These are phyloP conservation scores for Xylona heveae DNA, from an alignment of 495 filamentous ascomycete genomes.

Conservation along the genomic window DNA sequence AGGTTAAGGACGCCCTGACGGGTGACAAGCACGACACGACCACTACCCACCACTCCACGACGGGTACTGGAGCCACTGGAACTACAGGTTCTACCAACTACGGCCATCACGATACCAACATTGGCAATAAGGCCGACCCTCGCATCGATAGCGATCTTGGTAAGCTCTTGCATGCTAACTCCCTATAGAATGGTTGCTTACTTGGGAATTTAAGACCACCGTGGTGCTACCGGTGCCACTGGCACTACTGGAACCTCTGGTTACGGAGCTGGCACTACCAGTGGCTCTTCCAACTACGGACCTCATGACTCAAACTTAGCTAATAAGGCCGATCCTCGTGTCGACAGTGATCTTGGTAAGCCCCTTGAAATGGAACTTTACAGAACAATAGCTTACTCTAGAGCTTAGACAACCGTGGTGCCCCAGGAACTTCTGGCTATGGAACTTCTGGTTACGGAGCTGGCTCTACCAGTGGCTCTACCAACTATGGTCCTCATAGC, in stretches of 20 bases:
- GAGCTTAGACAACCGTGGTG: too few species aligned
- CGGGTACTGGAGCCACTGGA: conserved; percentile 4
- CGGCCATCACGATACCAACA: conserved; percentile 20
- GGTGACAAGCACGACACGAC: conserved; percentile 11
- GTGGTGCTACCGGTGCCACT: conserved; percentile 1
- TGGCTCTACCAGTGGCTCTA: conserved; percentile 3
- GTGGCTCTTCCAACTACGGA: conserved; percentile 9
- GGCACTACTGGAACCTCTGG: conserved; percentile 3
- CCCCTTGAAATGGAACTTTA: too few species aligned
- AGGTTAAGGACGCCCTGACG: conserved; percentile 48
- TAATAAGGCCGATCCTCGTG: conserved; percentile 28
- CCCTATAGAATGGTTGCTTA: too few species aligned
- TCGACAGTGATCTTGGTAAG: conserved; percentile 23
- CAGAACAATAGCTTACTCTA: too few species aligned
- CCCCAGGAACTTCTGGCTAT: too few species aligned
- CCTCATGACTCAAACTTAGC: conserved; percentile 23
- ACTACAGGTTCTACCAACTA: conserved; percentile 11
- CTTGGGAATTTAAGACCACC: too few species aligned
- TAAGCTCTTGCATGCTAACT: too few species aligned
- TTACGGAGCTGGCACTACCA: conserved; percentile 11
- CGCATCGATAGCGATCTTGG: conserved; percentile 1
- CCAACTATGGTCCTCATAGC: conserved; percentile 19
- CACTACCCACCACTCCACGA: conserved; percentile 16
- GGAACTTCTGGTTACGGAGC: too few species aligned
- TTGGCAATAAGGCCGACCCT: conserved; percentile 20